Base-by-base conservation (phyloP, 1,284 basidiomycete genomes). In the Apiotrichum veenhuisii region DNA sequence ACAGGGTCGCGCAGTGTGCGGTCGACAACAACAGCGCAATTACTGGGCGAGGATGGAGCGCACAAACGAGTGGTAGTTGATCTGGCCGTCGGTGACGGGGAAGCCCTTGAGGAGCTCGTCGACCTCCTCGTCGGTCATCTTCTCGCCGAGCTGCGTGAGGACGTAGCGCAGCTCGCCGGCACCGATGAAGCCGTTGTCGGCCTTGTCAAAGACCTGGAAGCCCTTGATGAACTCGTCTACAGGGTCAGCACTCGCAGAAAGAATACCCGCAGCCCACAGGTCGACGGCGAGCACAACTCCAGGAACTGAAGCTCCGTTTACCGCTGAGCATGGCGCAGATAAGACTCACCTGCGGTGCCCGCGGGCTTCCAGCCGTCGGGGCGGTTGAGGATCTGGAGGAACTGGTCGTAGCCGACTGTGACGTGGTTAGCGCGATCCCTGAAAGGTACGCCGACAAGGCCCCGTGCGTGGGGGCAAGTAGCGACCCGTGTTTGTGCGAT, bases 141-240 rank as follows among this genome's bases (percentile, higher is more conserved):
- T 96, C 83, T 98, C 94, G 18, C 94, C 94, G 4, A 98, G 83
- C 72, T 92, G 91, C 17, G 94, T 98, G 43, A 98, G 83, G 41
- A 97, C 92, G 76, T 98, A 98, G 77, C 92, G 84, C 63, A 98
- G 82, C 78, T 85, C 83, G 50, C 93, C 93, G 26, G 88, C 91
- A 52, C 92, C 92, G 70, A 98, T 98, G 79, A 88, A 92, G 0
- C 95, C 95, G 69, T 96, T 96, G 43, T 91, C 92, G 63, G 96
- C 93, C 80, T 97, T 97, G 79, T 98, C 95, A 66, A 98, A 98
- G 20, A 98, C 95, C 73, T 98, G 94, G 84, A 98, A 98, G 11
- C 94, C 96, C 55, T 95, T 91, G 71, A 97, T 91, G 80, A 98
- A 98, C 75, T 98, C 95, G 82, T 98, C 95, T 94, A 43, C n/a